Conservation (phyloP, 148 eudicot species). For the Dysphania ambrosioides region DNA sequence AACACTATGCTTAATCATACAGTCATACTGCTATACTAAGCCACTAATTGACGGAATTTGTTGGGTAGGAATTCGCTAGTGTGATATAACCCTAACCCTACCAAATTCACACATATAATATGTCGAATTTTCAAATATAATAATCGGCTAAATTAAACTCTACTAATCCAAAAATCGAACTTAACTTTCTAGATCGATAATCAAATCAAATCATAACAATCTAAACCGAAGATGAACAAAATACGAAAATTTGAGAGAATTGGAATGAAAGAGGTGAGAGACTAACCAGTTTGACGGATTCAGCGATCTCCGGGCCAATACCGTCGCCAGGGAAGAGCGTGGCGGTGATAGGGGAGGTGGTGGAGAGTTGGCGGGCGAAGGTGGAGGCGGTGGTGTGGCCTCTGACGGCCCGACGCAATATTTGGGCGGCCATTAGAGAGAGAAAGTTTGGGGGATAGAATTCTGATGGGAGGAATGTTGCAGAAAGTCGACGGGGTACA, state of each 20-base stretch:
- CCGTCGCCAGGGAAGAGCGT: slow-evolving; percentile 99
- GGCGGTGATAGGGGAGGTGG: slow-evolving; percentile 59
- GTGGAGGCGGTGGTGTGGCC: slow-evolving; percentile 29
- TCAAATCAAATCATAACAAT: not conserved
- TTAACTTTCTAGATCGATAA: not conserved
- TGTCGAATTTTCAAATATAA: not conserved
- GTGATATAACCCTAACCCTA: no score
- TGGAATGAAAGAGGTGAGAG: not conserved
- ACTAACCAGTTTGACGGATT: slow-evolving; percentile 76
- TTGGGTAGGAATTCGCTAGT: not conserved
- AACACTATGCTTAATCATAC: not conserved
- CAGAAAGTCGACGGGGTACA: not conserved
- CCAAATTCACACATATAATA: not conserved
- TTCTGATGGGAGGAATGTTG: no score
- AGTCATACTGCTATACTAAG: not conserved
- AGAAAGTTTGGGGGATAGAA: not conserved
- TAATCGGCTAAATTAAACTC: no score
- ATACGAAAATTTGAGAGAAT: not conserved
- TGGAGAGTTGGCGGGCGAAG: slow-evolving; percentile 33
- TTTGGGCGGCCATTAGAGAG: slow-evolving; percentile 66
- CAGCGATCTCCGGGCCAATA: slow-evolving; percentile 96
- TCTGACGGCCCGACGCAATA: slow-evolving; percentile 49
- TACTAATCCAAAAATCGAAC: not conserved
- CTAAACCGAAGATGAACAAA: not conserved
- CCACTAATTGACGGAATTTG: not conserved